phyloP scores from a whole-genome alignment of 2,329 filamentous ascomycete species.

The Mollisia scopiformis region DNA sequence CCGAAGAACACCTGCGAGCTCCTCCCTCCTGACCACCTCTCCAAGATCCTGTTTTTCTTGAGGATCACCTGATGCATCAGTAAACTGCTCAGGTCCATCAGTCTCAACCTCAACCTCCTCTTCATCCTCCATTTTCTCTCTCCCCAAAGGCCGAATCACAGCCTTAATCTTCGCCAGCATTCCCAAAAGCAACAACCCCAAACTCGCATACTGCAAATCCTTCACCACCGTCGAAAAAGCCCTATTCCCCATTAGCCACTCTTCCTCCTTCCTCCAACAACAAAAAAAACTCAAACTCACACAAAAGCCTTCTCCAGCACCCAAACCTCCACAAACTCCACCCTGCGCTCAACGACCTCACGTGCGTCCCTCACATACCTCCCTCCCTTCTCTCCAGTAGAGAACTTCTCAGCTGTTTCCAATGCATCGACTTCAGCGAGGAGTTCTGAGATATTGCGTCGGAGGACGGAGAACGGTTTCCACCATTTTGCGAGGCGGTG shows the following conservation, averaged over 20 bases:
- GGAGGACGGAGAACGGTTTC: constrained; percentile 70
- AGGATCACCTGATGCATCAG: background rate
- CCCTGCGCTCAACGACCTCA: constrained; percentile 35
- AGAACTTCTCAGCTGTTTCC: constrained; percentile 15
- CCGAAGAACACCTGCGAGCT: background rate
- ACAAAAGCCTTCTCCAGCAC: constrained; percentile 47
- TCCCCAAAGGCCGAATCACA: constrained; percentile 42
- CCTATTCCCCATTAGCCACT: constrained; percentile 35
- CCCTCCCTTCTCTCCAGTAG: background rate
- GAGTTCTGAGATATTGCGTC: constrained; percentile 65
- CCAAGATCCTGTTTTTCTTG: constrained; percentile 12
- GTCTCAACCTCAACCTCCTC: background rate
- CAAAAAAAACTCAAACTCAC: constrained; percentile 44
- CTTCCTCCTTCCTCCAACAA: background rate
- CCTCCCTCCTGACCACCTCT: constrained; percentile 38
- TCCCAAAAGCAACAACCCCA: constrained; percentile 71
- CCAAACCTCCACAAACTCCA: constrained; percentile 43
- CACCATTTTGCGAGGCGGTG: constrained; percentile 85
- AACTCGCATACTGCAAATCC: constrained; percentile 72
- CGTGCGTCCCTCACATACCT: constrained; percentile 32
- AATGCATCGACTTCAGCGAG: constrained; percentile 39
- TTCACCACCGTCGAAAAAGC: constrained; percentile 71
- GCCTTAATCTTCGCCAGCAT: constrained; percentile 61
- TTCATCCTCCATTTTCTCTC: constrained; percentile 13
- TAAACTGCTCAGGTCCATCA: background rate